Base-by-base conservation (phyloP, 148 eudicot genomes). In the Diospyros kaki region DNA sequence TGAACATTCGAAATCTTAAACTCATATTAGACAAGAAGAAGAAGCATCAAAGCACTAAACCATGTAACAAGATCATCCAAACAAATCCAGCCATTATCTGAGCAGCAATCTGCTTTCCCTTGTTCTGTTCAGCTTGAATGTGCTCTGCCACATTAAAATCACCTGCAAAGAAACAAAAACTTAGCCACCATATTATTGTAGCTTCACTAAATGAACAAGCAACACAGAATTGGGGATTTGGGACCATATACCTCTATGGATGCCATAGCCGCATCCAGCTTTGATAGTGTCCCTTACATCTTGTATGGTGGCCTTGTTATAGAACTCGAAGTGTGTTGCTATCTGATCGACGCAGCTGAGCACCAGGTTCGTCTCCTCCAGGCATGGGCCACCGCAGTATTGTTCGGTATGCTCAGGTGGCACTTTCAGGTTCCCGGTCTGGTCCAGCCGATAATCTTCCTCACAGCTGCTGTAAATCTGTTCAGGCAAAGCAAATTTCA, bases 381-480 rank as follows among this genome's bases (percentile, higher is more conserved):
- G 46, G 80, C 96, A 91, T 1, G 91, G 87, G 6, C 96, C 91
- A 0, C 54, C 69, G 83, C 96, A 91, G 76, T 75, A 91, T 73
- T 86, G 80, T 45, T 87, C 81, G 4, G 84, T 78, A 39, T 83
- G 62, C 54, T 83, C 91, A 2, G 67, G 78, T 46, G 91, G 86
- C 64, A 91, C 86, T 17, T 87, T 66, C 45, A 91, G 79, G n/a
- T 86, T 82, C 48, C 93, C 96, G 8, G 64, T 69, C 58, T 66
- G 66, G 5, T 81, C 67, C 66, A 91, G 84, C 71, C 96, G 89
- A 71, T 83, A 85, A 0, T 78, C 75, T 64, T 84, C 88, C 1
- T 84, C 83, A 65, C 96, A 91, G 46, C 83, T 76, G 81, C 76
- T 80, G 86, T 89, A 91, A 15, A 89, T 79, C 93, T 91, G 84